Conservation (phyloP, 768 basidiomycete species). For the Suillus alpinus region DNA sequence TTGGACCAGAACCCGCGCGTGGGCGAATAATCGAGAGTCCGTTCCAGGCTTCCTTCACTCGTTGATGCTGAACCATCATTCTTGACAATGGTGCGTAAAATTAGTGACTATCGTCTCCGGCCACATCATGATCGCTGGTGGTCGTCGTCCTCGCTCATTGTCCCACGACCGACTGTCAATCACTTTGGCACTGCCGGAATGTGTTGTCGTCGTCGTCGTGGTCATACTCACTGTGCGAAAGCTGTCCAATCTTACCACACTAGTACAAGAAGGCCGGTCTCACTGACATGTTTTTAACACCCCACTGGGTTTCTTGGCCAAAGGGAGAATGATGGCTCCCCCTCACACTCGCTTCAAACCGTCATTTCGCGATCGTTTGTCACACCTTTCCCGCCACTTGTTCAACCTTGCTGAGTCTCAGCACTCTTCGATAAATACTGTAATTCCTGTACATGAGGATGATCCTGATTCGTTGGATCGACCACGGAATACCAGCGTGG, state of each 20-base stretch:
- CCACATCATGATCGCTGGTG: background rate
- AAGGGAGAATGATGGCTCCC: background rate
- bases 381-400: background rate
- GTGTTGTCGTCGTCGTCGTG: background rate
- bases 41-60: background rate
- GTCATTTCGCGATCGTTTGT: background rate
- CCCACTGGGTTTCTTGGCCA: background rate
- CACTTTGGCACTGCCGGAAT: background rate
- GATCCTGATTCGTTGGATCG: background rate
- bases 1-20: background rate
- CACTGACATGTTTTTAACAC: background rate
- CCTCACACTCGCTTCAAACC: background rate
- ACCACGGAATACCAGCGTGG: background rate
- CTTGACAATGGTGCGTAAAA: background rate
- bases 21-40: background rate
- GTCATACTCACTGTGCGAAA: background rate
- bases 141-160: background rate
- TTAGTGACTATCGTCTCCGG: background rate
- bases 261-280: background rate
- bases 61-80: background rate
- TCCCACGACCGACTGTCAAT: background rate
- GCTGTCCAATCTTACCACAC: background rate
- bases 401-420: background rate
- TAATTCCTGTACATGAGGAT: background rate
- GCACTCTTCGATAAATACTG: background rate